Base-by-base conservation (phyloP, 495 filamentous ascomycete genomes). In the Penicillium atrosanguineum region DNA sequence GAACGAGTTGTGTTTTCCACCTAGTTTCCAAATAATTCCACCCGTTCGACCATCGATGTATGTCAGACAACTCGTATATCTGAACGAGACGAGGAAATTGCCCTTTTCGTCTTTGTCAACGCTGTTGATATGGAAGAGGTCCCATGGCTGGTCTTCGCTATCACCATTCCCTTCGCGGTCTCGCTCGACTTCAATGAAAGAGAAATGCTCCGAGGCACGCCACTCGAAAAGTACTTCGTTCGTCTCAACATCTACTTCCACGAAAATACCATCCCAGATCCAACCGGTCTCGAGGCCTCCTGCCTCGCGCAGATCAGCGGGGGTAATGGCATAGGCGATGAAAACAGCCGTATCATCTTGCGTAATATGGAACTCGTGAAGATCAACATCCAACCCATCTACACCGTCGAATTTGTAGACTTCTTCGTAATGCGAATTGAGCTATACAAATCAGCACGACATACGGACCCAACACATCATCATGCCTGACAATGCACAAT, bases 231-330 rank as follows among this genome's bases (percentile, higher is more conserved):
- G 50, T 0, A 76, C 50, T 0, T 70, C 60, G 34, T 72, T 71
- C 1, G 70, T 77, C 41, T 72, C 71, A 26, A 78, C 60, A 31
- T 79, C 63, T 8, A 74, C 60, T 71, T 82, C 80, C 52, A 79
- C 78, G 44, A 83, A 73, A 3, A 74, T 68, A 18, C 78, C 67
- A 50, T 83, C 77, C 25, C 69, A 77, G 45, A 83, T 71, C 71
- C 74, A 81, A 41, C 81, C 80, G 34, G 75, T 48, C 6, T 61
- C 36, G 0, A 67, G 70, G 1, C 71, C 76, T 19, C 67, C 72
- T 36, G 70, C 65, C 2, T 66, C 53, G 1, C 65, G 67, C 11
- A 82, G 61, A 48, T 83, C 73, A 5, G 68, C 66, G 0, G 57
- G 56, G 7, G 67, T 62, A 1, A 67, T 64, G 28, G 80, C 69